Conservation (phyloP, 2,329 filamentous ascomycete species). For the Paecilomyces dactylethromorphus region DNA sequence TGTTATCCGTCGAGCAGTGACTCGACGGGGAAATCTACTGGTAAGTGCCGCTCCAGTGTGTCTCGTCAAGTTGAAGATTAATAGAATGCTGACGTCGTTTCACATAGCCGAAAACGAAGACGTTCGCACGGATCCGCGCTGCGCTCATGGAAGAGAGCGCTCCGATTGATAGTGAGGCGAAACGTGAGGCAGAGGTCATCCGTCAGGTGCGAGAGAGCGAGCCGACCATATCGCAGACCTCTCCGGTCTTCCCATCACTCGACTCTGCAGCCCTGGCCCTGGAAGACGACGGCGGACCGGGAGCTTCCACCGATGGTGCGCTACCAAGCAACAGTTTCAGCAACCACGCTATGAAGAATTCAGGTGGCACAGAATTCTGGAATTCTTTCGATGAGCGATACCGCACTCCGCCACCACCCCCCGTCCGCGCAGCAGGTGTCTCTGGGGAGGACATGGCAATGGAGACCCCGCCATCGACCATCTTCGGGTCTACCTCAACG, state of each 20-base stretch:
- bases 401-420: conserved; percentile 58
- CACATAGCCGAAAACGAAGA: conserved; percentile 83
- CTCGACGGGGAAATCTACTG: conserved; percentile 78
- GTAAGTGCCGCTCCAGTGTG: conserved; percentile 44
- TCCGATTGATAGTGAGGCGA: conserved; percentile 80
- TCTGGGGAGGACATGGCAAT: conserved; percentile 39
- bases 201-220: conserved; percentile 91
- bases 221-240: conserved; percentile 47
- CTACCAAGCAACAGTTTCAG: conserved; percentile 66
- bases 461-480: conserved; percentile 33
- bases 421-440: conserved; percentile 51
- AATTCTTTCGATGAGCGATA: conserved; percentile 65
- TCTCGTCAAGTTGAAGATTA: not conserved
- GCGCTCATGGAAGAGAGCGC: conserved; percentile 82
- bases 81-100: conserved; percentile 12
- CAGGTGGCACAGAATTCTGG: conserved; percentile 70
- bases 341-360: conserved; percentile 64
- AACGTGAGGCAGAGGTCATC: conserved; percentile 90
- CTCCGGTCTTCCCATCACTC: conserved; percentile 43
- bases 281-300: conserved; percentile 14
- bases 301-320: conserved; percentile 23
- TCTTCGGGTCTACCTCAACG: conserved; percentile 14
- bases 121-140: conserved; percentile 86
- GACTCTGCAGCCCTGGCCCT: conserved; percentile 33
- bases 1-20: conserved; percentile 77